These are phyloP conservation scores for Exophiala mesophila DNA, from an alignment of 2,329 filamentous ascomycete genomes.

Conservation along the genomic window DNA sequence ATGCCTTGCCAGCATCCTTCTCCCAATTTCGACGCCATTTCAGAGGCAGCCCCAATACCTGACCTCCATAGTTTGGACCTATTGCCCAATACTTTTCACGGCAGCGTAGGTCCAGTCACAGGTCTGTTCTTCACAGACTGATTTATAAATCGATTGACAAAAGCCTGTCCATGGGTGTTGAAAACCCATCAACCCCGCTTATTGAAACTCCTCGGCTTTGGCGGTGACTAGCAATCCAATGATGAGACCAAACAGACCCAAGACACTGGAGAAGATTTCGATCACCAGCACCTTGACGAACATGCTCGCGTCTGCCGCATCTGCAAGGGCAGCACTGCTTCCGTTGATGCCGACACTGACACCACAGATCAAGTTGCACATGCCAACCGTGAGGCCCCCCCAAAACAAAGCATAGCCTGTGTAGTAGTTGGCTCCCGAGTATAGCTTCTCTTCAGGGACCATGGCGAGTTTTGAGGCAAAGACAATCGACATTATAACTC, in stretches of 20 bases:
- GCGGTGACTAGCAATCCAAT: slow-evolving; percentile 82
- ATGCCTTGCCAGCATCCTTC: too few relatives aligned
- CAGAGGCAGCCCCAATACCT: too few relatives aligned
- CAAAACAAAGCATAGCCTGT: slow-evolving; percentile 95
- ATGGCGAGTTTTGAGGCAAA: slow-evolving; percentile 78
- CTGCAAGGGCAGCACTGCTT: slow-evolving; percentile 89
- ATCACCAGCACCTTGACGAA: slow-evolving; percentile 99
- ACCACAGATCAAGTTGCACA: slow-evolving; percentile 94
- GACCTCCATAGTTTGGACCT: too few relatives aligned
- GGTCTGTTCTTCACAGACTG: too few relatives aligned
- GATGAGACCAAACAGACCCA: slow-evolving; percentile 94
- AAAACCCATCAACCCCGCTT: slow-evolving; percentile 1
- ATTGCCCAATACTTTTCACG: too few relatives aligned
- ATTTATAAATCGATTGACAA: too few relatives aligned
- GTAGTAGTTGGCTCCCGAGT: slow-evolving; percentile 78
- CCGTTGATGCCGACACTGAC: slow-evolving; percentile 97
- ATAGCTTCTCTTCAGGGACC: slow-evolving; percentile 60
- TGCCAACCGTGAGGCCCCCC: slow-evolving; percentile 87
- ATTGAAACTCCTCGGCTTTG: slow-evolving; percentile 70
- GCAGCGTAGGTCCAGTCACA: too few relatives aligned
- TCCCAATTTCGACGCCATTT: too few relatives aligned
- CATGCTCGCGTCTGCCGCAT: slow-evolving; percentile 87
- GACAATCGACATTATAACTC: slow-evolving; percentile 99
- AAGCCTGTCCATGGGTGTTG: too few relatives aligned
- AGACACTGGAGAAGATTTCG: slow-evolving; percentile 97